These are phyloP conservation scores for Hemileccinum impolitum DNA, from an alignment of 768 basidiomycete species.

Conservation along the genomic window DNA sequence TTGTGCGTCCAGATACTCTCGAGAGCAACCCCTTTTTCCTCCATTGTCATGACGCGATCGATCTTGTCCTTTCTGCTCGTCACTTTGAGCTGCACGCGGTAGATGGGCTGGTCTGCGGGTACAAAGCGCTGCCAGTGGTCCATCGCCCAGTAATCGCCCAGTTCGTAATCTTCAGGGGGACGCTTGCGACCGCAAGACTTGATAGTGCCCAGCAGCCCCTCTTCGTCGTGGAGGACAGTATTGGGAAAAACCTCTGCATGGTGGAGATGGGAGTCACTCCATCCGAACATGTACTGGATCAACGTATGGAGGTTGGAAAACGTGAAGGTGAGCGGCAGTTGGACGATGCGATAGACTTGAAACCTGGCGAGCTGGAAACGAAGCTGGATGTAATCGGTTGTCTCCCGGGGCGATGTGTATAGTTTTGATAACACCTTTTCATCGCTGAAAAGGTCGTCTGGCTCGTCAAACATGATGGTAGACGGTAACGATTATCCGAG, in stretches of 20 bases:
- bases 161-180: slow-evolving; percentile 15
- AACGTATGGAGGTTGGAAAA: slow-evolving; percentile 29
- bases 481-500: background rate
- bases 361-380: slow-evolving; percentile 30
- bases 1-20: slow-evolving; percentile 26
- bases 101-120: slow-evolving; percentile 16
- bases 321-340: slow-evolving; percentile 26
- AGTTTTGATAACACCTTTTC: background rate
- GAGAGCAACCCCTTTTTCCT: slow-evolving; percentile 22
- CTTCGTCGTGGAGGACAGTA: slow-evolving; percentile 17
- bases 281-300: slow-evolving; percentile 33
- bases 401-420: slow-evolving; percentile 15
- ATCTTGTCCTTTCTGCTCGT: slow-evolving; percentile 1
- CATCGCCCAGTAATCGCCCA: background rate
- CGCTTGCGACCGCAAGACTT: slow-evolving; percentile 20
- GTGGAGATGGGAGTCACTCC: slow-evolving; percentile 25
- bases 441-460: background rate
- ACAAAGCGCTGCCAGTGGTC: slow-evolving; percentile 16
- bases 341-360: slow-evolving; percentile 24
- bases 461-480: slow-evolving; percentile 8
- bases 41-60: slow-evolving; percentile 13
- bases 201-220: slow-evolving; percentile 15
- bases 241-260: slow-evolving; percentile 20
- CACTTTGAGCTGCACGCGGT: slow-evolving; percentile 12
- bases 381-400: slow-evolving; percentile 23